A percentile compares a stretch with the other conserved stretches of the same genome.
Evolutionary conservation across 2,329 filamentous ascomycete species (phyloP).

Genomic region (Dissoconium aciculare): DNA sequence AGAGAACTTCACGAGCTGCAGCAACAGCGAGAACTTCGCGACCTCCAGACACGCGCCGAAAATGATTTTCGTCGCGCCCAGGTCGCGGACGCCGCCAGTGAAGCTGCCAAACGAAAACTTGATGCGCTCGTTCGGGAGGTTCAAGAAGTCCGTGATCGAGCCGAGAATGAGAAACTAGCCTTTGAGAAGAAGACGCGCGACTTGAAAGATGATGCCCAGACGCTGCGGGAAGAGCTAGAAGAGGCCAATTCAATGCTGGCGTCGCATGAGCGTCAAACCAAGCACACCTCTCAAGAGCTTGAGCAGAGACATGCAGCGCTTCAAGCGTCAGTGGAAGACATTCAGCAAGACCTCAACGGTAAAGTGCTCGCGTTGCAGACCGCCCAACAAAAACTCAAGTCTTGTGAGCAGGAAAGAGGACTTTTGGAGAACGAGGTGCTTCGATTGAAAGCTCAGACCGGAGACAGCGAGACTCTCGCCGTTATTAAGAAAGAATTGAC

Average conservation of each 20-base stretch:
- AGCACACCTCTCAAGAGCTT: constrained; percentile 43
- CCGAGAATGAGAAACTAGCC: constrained; percentile 39
- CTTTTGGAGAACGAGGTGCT: constrained; percentile 71
- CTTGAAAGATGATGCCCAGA: constrained; percentile 54
- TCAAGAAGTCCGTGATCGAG: constrained; percentile 39
- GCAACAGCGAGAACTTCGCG: constrained; percentile 70
- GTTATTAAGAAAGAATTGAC: constrained; percentile 78
- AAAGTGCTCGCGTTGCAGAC: constrained; percentile 43
- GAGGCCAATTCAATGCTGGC: constrained; percentile 65
- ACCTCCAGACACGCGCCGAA: constrained; percentile 66
- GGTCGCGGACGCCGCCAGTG: constrained; percentile 38
- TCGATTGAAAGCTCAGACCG: constrained; percentile 69
- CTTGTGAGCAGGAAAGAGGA: constrained; percentile 57
- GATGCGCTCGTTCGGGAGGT: constrained; percentile 40
- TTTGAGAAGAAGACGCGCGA: constrained; percentile 41
- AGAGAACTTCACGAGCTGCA: constrained; percentile 64
- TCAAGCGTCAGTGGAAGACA: constrained; percentile 39
- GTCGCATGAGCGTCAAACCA: constrained; percentile 51
- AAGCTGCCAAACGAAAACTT: constrained; percentile 38
- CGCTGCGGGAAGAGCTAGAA: constrained; percentile 66
- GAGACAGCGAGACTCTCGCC: constrained; percentile 69
- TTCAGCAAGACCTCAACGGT: constrained; percentile 43
- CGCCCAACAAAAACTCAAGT: constrained; percentile 50
- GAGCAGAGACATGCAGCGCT: constrained; percentile 45
- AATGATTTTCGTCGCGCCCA: constrained; percentile 59